These are phyloP conservation scores for Phylloporus sp. DNA, from an alignment of 768 basidiomycete genomes.

Conservation along the genomic window DNA sequence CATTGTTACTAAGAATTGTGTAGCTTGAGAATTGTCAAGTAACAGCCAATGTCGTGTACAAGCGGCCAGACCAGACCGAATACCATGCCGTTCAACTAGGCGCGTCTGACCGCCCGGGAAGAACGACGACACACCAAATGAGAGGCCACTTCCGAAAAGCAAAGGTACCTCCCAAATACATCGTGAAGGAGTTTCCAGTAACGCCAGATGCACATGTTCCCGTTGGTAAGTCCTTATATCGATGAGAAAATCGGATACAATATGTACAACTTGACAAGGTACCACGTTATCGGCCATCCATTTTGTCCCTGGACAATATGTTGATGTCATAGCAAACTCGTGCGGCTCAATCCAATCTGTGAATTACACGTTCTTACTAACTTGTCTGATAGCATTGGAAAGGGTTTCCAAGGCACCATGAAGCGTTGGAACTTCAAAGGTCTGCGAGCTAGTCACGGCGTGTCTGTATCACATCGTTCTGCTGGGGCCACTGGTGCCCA, in stretches of 20 bases:
- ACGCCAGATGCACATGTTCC: constrained; percentile 87
- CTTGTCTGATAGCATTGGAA: constrained; percentile 68
- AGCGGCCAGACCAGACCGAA: constrained; percentile 61
- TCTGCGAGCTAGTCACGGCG: constrained; percentile 91
- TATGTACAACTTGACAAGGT: constrained; percentile 41
- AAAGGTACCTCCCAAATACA: constrained; percentile 74
- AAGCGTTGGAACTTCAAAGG: constrained; percentile 94
- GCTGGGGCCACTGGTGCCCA: constrained; percentile 93
- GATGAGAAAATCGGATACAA: not conserved
- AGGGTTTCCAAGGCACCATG: constrained; percentile 97
- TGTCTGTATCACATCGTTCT: constrained; percentile 89
- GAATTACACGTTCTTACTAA: constrained; percentile 6
- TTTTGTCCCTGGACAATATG: constrained; percentile 95
- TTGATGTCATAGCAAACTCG: constrained; percentile 90
- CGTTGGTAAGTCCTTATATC: constrained; percentile 55
- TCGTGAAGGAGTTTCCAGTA: constrained; percentile 85
- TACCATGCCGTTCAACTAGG: constrained; percentile 96
- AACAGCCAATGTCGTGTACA: constrained; percentile 68
- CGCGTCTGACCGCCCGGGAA: constrained; percentile 68
- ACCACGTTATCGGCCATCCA: constrained; percentile 88
- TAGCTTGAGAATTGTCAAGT: constrained; percentile 89
- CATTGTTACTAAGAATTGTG: constrained; percentile 10
- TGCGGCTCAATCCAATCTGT: constrained; percentile 36
- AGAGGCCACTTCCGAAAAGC: constrained; percentile 87
- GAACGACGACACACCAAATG: constrained; percentile 75